These are phyloP conservation scores for Colletotrichum sojae DNA, from an alignment of 2,329 filamentous ascomycete species.

Conservation along the genomic window DNA sequence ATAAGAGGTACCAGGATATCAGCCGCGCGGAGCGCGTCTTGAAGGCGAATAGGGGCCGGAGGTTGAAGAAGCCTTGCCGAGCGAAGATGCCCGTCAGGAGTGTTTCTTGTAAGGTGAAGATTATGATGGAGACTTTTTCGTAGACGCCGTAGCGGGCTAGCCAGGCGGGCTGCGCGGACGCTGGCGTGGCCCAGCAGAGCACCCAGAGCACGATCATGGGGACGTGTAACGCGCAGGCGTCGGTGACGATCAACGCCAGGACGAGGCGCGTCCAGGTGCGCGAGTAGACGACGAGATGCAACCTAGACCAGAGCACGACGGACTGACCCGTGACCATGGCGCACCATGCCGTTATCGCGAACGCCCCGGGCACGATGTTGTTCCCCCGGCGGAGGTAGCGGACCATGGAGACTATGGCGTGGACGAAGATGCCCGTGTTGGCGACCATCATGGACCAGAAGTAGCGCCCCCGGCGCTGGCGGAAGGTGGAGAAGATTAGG, in stretches of 20 bases:
- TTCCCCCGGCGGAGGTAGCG: slow-evolving; percentile 51
- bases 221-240: slow-evolving; percentile 62
- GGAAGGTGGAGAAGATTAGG: slow-evolving; percentile 46
- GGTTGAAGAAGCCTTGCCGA: slow-evolving; percentile 58
- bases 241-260: slow-evolving; percentile 66
- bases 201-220: slow-evolving; percentile 66
- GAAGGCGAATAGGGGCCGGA: slow-evolving; percentile 45
- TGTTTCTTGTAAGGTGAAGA: slow-evolving; percentile 70
- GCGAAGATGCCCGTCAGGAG: slow-evolving; percentile 69
- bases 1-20: slow-evolving; percentile 54
- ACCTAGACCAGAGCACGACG: slow-evolving; percentile 57
- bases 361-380: slow-evolving; percentile 54
- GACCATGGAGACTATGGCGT: slow-evolving; percentile 69
- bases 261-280: slow-evolving; percentile 44
- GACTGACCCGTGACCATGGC: slow-evolving; percentile 67
- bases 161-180: slow-evolving; percentile 40
- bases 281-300: slow-evolving; percentile 66
- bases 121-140: slow-evolving; percentile 69
- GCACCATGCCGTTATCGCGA: slow-evolving; percentile 57
- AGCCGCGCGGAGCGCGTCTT: slow-evolving; percentile 54
- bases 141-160: slow-evolving; percentile 57
- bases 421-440: slow-evolving; percentile 63
- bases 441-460: slow-evolving; percentile 49
- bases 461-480: slow-evolving; percentile 45
- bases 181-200: slow-evolving; percentile 49